Base-by-base conservation (phyloP, 768 basidiomycete genomes). In the Trametopsis cervina region DNA sequence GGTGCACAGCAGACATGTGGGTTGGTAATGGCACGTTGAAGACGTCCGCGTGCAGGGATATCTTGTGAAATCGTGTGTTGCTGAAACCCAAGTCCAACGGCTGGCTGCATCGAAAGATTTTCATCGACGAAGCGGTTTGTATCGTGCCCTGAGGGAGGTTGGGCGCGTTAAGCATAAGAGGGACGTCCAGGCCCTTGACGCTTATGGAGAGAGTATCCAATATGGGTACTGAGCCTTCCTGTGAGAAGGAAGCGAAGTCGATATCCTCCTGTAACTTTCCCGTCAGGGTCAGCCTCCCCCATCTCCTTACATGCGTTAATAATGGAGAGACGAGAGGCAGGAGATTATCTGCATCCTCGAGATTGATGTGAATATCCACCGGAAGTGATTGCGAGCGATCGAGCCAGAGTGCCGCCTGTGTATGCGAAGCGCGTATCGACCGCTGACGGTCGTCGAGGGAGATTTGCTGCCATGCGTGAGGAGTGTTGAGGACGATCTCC, bases 271-370 rank as follows among this genome's bases (percentile, higher is more conserved):
- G 71, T 71, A 56, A 50, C 15, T 55, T 51, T 4, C 61, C 64
- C 17, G 66, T 63, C 44, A 84, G 63, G 2, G 57, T 64, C 54
- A 79, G 76, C 2, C 69, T 66, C 36, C 71, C 66, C 83, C 84
- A 87, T 35, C 86, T 76, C 49, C 67, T 58, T 37, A 85, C 57
- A 23, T 73, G 65, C 9, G 75, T 68, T 0, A 88, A 65, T 27
- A 87, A 68, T 4, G 80, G 81, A 0, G 82, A 80, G 26, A 88
- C 66, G 50, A 87, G 69, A 7, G 84, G 75, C 3, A 87, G 69
- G 26, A 85, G 66, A 47, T 66, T 65, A 49, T 83, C 77, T 22
- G 64, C 47, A 17, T 80, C 63, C 13, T 72, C 63, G 47, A 87
- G 58, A 29, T 77, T 67, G 43, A 87, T 66, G 51, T 76, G 68